Conservation (phyloP, 2,329 filamentous ascomycete genomes). For the Tolypocladium tropicale region DNA sequence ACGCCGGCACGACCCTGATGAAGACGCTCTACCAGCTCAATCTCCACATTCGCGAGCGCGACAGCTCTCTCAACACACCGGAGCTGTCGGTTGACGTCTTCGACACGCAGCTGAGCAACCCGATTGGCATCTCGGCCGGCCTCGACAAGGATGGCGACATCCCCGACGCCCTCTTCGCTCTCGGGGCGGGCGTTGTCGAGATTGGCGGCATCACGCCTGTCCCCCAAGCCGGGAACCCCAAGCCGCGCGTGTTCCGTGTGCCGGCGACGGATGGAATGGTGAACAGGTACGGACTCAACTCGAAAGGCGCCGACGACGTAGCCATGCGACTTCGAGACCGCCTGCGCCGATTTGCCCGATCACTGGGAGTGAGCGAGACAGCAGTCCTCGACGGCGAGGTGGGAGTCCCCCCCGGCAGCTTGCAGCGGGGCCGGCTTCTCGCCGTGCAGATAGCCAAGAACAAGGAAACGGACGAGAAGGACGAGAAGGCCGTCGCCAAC, state of each 20-base stretch:
- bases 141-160: slow-evolving; percentile 92
- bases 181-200: slow-evolving; percentile 82
- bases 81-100: slow-evolving; percentile 49
- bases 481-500: slow-evolving; percentile 70
- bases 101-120: slow-evolving; percentile 67
- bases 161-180: slow-evolving; percentile 70
- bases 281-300: slow-evolving; percentile 94
- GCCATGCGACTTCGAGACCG: slow-evolving; percentile 69
- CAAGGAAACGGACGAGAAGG: slow-evolving; percentile 76
- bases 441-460: slow-evolving; percentile 96
- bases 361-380: slow-evolving; percentile 58
- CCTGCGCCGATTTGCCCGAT: slow-evolving; percentile 65
- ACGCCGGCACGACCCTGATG: slow-evolving; percentile 61
- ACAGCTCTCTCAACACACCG: slow-evolving; percentile 23
- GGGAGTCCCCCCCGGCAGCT: slow-evolving; percentile 71
- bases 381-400: slow-evolving; percentile 69
- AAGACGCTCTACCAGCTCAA: slow-evolving; percentile 64
- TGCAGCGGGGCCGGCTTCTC: slow-evolving; percentile 65
- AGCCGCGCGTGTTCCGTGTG: slow-evolving; percentile 79
- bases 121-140: slow-evolving; percentile 88
- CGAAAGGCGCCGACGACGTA: slow-evolving; percentile 77
- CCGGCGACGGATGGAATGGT: slow-evolving; percentile 78
- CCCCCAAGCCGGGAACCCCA: slow-evolving; percentile 82
- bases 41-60: slow-evolving; percentile 74
- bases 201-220: slow-evolving; percentile 82